Evolutionary conservation across 1,284 basidiomycete genomes (phyloP).

Genomic region (Trichosporon sp.): DNA sequence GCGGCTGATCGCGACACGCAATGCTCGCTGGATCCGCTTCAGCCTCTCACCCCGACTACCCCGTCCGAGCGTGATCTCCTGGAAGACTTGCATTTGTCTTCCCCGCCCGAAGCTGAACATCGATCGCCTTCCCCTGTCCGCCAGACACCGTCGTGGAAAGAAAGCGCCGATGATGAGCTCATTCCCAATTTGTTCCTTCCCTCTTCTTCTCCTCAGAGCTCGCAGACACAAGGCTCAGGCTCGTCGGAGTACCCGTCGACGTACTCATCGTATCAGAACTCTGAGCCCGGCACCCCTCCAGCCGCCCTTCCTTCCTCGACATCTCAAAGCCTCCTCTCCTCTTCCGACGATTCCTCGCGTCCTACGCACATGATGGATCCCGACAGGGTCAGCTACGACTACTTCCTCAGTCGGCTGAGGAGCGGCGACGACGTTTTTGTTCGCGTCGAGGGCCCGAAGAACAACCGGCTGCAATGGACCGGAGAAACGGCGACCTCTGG

Average conservation of each 20-base stretch:
- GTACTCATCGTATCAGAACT: background rate
- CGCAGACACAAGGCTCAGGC: background rate
- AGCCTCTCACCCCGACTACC: too few relatives aligned
- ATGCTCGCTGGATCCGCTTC: too few relatives aligned
- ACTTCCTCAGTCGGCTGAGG: background rate
- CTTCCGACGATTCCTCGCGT: background rate
- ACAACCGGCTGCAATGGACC: background rate
- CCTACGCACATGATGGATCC: background rate
- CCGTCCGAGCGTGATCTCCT: background rate
- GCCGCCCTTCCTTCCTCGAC: background rate
- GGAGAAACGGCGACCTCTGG: background rate
- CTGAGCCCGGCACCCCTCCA: background rate
- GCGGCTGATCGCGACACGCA: background rate
- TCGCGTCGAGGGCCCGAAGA: background rate
- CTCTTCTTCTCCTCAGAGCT: background rate
- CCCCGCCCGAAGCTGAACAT: background rate
- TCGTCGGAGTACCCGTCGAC: background rate
- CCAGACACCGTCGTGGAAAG: background rate
- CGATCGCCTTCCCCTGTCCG: background rate
- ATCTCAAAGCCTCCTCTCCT: background rate
- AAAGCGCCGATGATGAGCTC: background rate
- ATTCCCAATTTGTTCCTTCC: background rate
- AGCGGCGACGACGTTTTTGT: background rate
- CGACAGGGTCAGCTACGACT: background rate
- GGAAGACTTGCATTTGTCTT: background rate